Evolutionary conservation across 106 monocot genomes (phyloP).

Genomic region (Dendrobium catenatum): DNA sequence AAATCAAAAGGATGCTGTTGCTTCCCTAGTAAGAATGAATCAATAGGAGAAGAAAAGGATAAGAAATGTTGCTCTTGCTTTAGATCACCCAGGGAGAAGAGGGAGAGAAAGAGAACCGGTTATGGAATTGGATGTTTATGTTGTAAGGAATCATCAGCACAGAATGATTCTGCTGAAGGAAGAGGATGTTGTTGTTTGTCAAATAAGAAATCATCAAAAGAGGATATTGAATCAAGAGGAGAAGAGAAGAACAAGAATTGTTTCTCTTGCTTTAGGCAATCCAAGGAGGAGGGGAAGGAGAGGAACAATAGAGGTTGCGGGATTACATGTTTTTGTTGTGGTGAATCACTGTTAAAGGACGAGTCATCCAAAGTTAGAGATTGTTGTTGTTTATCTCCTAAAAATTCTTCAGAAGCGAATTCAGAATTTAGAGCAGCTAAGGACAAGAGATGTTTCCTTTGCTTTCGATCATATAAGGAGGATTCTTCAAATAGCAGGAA

Average conservation of each 20-base stretch:
- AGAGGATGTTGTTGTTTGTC: neutral
- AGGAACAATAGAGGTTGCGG: neutral
- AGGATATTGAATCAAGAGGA: neutral
- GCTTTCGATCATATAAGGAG: constrained; percentile 5
- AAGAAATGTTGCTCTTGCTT: neutral
- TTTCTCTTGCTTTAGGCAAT: constrained; percentile 6
- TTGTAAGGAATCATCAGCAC: neutral
- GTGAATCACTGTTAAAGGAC: neutral
- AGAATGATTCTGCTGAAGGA: neutral
- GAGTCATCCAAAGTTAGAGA: neutral
- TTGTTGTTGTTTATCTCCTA: constrained; percentile 2
- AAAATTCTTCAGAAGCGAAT: neutral
- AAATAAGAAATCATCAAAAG: neutral
- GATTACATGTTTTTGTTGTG: neutral
- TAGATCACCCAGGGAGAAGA: neutral
- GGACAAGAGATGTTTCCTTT: neutral
- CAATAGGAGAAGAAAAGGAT: neutral
- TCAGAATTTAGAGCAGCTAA: neutral
- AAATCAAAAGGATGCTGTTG: neutral
- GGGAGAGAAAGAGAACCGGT: neutral
- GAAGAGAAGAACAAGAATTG: neutral
- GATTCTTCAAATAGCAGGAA: neutral
- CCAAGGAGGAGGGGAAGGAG: neutral
- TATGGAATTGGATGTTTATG: neutral
- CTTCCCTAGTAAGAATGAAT: neutral